A percentile compares a stretch with the other conserved stretches of the same genome.
phyloP scores from a whole-genome alignment of 1,139 yeast genomes.

The Debaryomyces sp. region DNA sequence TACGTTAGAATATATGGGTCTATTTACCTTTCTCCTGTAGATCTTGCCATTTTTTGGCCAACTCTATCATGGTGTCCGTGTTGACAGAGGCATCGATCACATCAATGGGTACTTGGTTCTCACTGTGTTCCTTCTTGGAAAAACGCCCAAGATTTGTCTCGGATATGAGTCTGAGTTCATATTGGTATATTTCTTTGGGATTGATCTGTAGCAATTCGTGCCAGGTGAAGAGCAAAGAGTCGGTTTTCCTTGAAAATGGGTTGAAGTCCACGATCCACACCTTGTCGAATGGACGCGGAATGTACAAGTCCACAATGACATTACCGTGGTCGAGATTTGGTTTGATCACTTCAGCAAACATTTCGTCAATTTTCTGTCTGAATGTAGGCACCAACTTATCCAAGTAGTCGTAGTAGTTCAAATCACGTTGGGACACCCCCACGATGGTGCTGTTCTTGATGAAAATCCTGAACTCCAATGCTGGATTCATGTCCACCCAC shows the following conservation, averaged over 20 bases:
- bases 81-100: constrained; percentile 81
- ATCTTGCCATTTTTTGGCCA: constrained; percentile 59
- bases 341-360: constrained; percentile 51
- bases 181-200: constrained; percentile 18
- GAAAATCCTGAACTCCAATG: constrained; percentile 87
- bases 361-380: constrained; percentile 50
- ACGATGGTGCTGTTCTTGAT: constrained; percentile 62
- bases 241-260: constrained; percentile 80
- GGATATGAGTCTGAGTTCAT: constrained; percentile 64
- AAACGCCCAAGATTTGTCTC: constrained; percentile 72
- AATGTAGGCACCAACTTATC: constrained; percentile 49
- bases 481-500: constrained; percentile 83
- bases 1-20: not conserved
- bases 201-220: constrained; percentile 54
- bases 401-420: constrained; percentile 77
- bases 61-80: constrained; percentile 62
- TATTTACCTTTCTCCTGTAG: constrained; percentile 1
- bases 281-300: constrained; percentile 71
- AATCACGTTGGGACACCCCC: constrained; percentile 84
- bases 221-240: constrained; percentile 81
- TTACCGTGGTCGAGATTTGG: constrained; percentile 54
- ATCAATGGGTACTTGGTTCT: constrained; percentile 89
- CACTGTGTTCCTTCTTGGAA: constrained; percentile 80
- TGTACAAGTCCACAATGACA: constrained; percentile 77
- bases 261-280: constrained; percentile 81